Conservation (phyloP, 2,329 filamentous ascomycete genomes). For the Fusarium piperis region DNA sequence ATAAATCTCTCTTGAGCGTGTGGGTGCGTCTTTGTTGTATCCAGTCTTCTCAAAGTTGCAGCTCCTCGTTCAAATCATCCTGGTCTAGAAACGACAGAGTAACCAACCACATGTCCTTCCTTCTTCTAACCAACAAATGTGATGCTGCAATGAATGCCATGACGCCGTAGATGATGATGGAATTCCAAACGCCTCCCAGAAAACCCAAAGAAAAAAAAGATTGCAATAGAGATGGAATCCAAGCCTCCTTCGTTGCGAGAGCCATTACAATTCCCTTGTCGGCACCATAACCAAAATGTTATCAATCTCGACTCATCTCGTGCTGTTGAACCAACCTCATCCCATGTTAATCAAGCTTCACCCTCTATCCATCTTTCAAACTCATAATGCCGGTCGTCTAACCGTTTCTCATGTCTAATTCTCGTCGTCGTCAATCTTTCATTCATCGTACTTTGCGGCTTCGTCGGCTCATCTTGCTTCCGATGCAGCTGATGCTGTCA, state of each 20-base stretch:
- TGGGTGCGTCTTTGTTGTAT: background rate
- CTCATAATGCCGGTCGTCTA: slow-evolving; percentile 24
- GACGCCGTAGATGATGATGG: slow-evolving; percentile 1
- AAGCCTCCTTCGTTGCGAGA: slow-evolving; percentile 4
- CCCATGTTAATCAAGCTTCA: background rate
- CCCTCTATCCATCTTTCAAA: slow-evolving; percentile 21
- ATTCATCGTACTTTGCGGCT: slow-evolving; percentile 36
- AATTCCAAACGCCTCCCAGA: slow-evolving; percentile 23
- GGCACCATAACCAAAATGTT: slow-evolving; percentile 6
- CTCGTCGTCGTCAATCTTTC: slow-evolving; percentile 7
- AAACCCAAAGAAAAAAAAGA: slow-evolving; percentile 1
- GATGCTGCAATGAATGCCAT: background rate
- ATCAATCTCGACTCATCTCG: slow-evolving; percentile 4
- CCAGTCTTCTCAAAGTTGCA: slow-evolving; percentile 9
- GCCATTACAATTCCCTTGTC: background rate
- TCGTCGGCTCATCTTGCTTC: slow-evolving; percentile 47
- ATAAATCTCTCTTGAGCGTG: slow-evolving; percentile 6
- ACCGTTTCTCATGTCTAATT: slow-evolving; percentile 11
- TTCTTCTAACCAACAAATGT: slow-evolving; percentile 7
- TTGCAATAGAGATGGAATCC: background rate
- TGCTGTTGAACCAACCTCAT: slow-evolving; percentile 5
- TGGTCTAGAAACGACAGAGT: slow-evolving; percentile 11
- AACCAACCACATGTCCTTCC: slow-evolving; percentile 3
- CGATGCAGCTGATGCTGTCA: slow-evolving; percentile 72
- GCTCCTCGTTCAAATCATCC: slow-evolving; percentile 5